phyloP scores from a whole-genome alignment of 495 filamentous ascomycete genomes.

The Trichoderma gamsii region DNA sequence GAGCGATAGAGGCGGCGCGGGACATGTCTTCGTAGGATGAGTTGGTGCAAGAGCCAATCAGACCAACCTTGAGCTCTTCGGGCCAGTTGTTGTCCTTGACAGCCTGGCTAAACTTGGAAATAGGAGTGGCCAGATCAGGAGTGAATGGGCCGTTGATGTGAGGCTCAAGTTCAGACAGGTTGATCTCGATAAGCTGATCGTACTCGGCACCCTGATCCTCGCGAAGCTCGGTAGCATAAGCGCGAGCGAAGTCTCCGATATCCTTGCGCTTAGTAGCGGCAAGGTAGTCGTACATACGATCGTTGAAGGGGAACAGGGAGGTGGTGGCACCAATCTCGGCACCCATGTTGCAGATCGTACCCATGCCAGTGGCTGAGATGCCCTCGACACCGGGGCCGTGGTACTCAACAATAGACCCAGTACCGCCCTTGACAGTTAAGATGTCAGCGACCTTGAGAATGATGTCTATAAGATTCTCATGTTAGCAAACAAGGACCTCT shows the following conservation, averaged over 20 bases:
- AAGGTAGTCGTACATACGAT: conserved; percentile 95
- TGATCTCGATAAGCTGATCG: conserved; percentile 93
- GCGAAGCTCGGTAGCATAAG: conserved; percentile 77
- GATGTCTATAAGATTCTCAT: conserved; percentile 55
- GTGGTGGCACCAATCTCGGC: conserved; percentile 96
- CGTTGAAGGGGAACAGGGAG: conserved; percentile 98
- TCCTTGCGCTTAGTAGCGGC: conserved; percentile 82
- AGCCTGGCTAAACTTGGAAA: conserved; percentile 94
- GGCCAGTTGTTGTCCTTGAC: conserved; percentile 95
- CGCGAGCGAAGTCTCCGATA: conserved; percentile 83
- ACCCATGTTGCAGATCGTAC: conserved; percentile 70
- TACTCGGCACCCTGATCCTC: conserved; percentile 94
- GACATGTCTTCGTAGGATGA: conserved; percentile 99
- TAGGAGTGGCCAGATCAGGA: conserved; percentile 95
- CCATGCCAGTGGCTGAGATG: conserved; percentile 58
- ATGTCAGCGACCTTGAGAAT: conserved; percentile 98
- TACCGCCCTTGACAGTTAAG: conserved; percentile 96
- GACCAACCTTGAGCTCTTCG: conserved; percentile 91
- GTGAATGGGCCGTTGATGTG: conserved; percentile 99
- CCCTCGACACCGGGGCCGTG: conserved; percentile 76
- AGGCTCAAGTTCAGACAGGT: conserved; percentile 89
- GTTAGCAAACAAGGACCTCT: not conserved
- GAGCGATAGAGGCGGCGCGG: conserved; percentile 88
- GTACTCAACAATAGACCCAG: conserved; percentile 95
- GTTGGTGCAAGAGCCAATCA: conserved; percentile 99